These are phyloP conservation scores for Cicer cuneatum DNA, from an alignment of 306 rosid species.

Conservation along the genomic window DNA sequence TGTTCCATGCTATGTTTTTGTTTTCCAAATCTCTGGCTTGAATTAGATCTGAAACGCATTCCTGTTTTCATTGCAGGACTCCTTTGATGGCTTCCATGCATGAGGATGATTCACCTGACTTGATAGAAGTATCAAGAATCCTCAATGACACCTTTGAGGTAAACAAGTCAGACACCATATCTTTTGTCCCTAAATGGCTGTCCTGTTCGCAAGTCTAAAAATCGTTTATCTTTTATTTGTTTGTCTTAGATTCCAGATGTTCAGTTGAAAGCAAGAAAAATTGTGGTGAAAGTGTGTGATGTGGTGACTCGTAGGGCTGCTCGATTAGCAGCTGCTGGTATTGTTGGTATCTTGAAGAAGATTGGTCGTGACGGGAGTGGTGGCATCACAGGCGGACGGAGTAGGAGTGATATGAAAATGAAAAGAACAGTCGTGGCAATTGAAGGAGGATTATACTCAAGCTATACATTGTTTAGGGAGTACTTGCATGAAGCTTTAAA, in stretches of 20 bases:
- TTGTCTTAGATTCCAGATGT: slow-evolving; percentile 65
- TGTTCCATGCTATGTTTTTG: slow-evolving; percentile 19
- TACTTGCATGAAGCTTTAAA: slow-evolving; percentile 76
- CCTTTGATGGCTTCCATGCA: slow-evolving; percentile 87
- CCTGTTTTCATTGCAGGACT: slow-evolving; percentile 62
- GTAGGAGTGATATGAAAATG: slow-evolving; percentile 63
- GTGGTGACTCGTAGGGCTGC: slow-evolving; percentile 88
- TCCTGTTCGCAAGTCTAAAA: slow-evolving; percentile 11
- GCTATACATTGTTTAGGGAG: slow-evolving; percentile 73
- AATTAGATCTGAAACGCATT: slow-evolving; percentile 11
- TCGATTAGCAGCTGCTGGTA: slow-evolving; percentile 89
- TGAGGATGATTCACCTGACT: slow-evolving; percentile 78
- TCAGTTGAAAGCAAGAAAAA: slow-evolving; percentile 74
- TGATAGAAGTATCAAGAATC: slow-evolving; percentile 68
- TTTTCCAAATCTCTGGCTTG: slow-evolving; percentile 20
- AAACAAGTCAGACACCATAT: slow-evolving; percentile 14
- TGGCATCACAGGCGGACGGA: slow-evolving; percentile 78
- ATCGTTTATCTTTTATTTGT: slow-evolving; percentile 30
- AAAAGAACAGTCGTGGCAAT: slow-evolving; percentile 79
- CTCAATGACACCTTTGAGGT: slow-evolving; percentile 75
- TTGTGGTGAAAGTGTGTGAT: slow-evolving; percentile 76
- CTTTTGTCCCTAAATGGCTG: neutral
- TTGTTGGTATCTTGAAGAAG: slow-evolving; percentile 89
- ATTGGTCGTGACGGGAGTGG: slow-evolving; percentile 89
- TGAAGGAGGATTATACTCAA: slow-evolving; percentile 81